phyloP scores from a whole-genome alignment of 2,329 filamentous ascomycete species.

The Alternaria rosae region DNA sequence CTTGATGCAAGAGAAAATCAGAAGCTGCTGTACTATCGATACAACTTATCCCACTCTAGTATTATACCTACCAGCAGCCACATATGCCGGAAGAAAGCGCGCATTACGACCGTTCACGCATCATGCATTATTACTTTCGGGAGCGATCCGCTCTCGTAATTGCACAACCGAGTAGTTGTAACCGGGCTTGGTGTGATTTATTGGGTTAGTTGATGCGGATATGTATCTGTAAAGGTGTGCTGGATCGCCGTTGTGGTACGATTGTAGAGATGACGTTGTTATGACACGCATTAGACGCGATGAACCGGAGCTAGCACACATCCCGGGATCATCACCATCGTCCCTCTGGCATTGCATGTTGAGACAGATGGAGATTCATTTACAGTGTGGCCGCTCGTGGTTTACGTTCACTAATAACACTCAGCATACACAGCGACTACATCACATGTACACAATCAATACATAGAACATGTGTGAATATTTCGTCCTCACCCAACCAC shows the following conservation, averaged over 20 bases:
- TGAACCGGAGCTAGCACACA: background rate
- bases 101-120: background rate
- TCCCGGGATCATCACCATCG: background rate
- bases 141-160: background rate
- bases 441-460: background rate
- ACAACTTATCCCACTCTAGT: background rate
- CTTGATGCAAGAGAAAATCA: no score
- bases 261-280: constrained; percentile 3
- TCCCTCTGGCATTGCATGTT: background rate
- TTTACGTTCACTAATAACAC: no score
- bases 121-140: background rate
- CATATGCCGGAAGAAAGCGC: background rate
- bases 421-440: no score
- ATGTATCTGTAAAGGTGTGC: background rate
- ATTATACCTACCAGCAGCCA: background rate
- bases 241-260: constrained; percentile 1
- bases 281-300: constrained; percentile 2
- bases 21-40: background rate
- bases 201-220: background rate
- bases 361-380: background rate
- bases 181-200: background rate
- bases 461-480: background rate
- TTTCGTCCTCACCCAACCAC: background rate
- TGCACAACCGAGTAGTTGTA: background rate
- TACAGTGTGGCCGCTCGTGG: background rate